Evolutionary conservation across 768 basidiomycete species (phyloP).

Genomic region (Boletus vermiculosoides): DNA sequence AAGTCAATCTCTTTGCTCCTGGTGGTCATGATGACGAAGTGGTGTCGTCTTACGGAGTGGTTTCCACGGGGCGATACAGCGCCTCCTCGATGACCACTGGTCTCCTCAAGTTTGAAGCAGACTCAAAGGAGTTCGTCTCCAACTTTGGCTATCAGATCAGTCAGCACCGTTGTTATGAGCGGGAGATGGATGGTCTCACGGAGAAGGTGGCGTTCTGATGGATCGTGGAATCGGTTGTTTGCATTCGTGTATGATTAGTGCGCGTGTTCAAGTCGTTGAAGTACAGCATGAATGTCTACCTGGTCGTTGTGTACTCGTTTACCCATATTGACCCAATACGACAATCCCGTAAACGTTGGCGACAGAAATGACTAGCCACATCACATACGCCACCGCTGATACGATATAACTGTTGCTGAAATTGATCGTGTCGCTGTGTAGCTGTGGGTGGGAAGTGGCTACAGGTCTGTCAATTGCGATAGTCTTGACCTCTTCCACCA

Average conservation of each 20-base stretch:
- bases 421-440: slow-evolving; percentile 31
- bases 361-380: slow-evolving; percentile 47
- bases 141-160: slow-evolving; percentile 64
- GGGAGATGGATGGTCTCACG: slow-evolving; percentile 58
- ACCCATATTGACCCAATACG: slow-evolving; percentile 33
- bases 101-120: slow-evolving; percentile 41
- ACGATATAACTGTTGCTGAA: slow-evolving; percentile 41
- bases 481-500: background rate
- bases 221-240: background rate
- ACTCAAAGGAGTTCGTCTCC: slow-evolving; percentile 51
- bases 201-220: slow-evolving; percentile 47
- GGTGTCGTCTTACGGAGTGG: slow-evolving; percentile 57
- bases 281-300: background rate
- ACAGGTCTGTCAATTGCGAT: slow-evolving; percentile 6
- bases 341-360: slow-evolving; percentile 56
- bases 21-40: slow-evolving; percentile 36
- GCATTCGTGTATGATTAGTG: slow-evolving; percentile 14
- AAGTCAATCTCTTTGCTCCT: slow-evolving; percentile 42
- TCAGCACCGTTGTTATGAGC: slow-evolving; percentile 62
- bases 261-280: background rate
- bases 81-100: slow-evolving; percentile 39
- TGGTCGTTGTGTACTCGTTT: background rate
- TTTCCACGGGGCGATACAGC: slow-evolving; percentile 56
- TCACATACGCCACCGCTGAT: slow-evolving; percentile 39
- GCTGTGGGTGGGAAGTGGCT: background rate